Evolutionary conservation across 2,329 filamentous ascomycete species (phyloP).

Genomic region (Aspergillus sp.): DNA sequence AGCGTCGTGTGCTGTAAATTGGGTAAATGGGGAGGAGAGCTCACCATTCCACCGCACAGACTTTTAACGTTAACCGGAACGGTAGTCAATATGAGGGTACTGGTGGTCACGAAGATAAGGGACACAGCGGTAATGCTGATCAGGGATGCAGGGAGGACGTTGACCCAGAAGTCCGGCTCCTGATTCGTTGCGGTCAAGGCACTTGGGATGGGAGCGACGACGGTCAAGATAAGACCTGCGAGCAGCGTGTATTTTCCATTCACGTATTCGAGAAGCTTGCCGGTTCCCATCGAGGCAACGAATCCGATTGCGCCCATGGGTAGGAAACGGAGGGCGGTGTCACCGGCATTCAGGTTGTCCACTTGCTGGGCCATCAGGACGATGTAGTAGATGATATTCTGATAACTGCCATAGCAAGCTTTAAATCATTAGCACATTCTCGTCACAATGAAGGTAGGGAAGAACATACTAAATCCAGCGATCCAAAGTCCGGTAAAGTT

Average conservation of each 20-base stretch:
- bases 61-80: slow-evolving; percentile 38
- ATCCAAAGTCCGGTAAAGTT: slow-evolving; percentile 44
- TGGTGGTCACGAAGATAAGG: slow-evolving; percentile 38
- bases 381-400: slow-evolving; percentile 39
- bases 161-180: slow-evolving; percentile 28
- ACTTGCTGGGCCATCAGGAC: slow-evolving; percentile 37
- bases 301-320: slow-evolving; percentile 38
- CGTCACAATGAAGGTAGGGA: fast-evolving
- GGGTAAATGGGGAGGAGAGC: not conserved
- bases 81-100: slow-evolving; percentile 33
- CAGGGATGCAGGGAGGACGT: slow-evolving; percentile 34
- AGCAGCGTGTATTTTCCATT: slow-evolving; percentile 34
- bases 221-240: slow-evolving; percentile 27
- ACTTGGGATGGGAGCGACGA: slow-evolving; percentile 33
- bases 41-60: slow-evolving; percentile 34
- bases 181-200: slow-evolving; percentile 15
- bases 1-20: not conserved
- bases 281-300: slow-evolving; percentile 28
- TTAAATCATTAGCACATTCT: slow-evolving; percentile 3
- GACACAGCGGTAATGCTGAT: slow-evolving; percentile 37
- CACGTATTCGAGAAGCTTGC: slow-evolving; percentile 31
- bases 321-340: slow-evolving; percentile 36
- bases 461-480: slow-evolving; percentile 33
- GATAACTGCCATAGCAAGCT: slow-evolving; percentile 39
- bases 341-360: slow-evolving; percentile 31